phyloP scores from a whole-genome alignment of 2,329 filamentous ascomycete genomes.

The Akanthomyces dipterigenus region DNA sequence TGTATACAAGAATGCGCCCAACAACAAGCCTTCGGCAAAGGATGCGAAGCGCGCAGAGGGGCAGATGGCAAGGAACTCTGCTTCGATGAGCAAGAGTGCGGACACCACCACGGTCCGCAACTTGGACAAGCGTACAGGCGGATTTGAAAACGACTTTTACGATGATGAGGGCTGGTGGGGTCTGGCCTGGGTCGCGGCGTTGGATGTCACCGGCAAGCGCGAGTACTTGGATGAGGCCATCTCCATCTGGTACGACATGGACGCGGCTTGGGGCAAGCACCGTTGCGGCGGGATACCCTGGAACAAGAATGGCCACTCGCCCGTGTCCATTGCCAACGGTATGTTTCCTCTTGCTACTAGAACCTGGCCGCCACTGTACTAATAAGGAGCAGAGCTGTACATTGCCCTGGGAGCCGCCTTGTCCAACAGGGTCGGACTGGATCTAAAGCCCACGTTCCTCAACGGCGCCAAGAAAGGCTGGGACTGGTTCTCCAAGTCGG shows the following conservation, averaged over 20 bases:
- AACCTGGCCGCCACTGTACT: background rate
- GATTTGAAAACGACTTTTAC: constrained; percentile 27
- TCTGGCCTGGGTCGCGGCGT: constrained; percentile 48
- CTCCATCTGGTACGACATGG: constrained; percentile 49
- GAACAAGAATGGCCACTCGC: constrained; percentile 44
- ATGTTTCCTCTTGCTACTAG: background rate
- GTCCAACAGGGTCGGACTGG: constrained; percentile 36
- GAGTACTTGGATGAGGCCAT: constrained; percentile 46
- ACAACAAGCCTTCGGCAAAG: background rate
- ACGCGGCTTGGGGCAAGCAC: constrained; percentile 34
- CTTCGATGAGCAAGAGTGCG: background rate
- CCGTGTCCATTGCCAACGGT: constrained; percentile 46
- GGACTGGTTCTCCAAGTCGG: constrained; percentile 44
- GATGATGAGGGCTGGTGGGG: constrained; percentile 61
- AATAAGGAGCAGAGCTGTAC: constrained; percentile 37
- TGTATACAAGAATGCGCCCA: background rate
- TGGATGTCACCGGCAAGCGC: constrained; percentile 40
- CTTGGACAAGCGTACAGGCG: background rate
- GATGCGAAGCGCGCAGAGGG: background rate
- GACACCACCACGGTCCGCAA: background rate
- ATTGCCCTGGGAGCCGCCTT: constrained; percentile 45
- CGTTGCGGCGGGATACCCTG: constrained; percentile 52
- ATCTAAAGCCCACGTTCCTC: constrained; percentile 34
- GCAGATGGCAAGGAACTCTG: background rate
- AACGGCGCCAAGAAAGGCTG: constrained; percentile 41